Evolutionary conservation across 2,329 filamentous ascomycete species (phyloP).

Genomic region (Stagonosporopsis rhizophila): DNA sequence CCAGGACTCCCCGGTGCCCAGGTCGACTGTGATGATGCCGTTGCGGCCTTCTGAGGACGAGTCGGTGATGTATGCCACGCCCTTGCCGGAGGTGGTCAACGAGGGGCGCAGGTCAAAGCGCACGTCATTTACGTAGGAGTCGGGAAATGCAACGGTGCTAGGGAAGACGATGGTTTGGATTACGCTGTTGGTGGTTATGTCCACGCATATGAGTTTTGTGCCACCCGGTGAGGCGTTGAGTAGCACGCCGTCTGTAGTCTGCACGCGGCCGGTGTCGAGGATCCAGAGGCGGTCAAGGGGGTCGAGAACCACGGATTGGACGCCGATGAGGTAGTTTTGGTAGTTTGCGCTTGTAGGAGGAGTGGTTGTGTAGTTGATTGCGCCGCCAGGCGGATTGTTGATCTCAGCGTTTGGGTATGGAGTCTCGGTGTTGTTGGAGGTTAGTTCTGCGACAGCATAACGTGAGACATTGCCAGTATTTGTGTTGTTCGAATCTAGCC

Average conservation of each 20-base stretch:
- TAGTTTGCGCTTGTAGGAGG: conserved; percentile 57
- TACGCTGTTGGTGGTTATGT: conserved; percentile 55
- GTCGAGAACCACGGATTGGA: conserved; percentile 62
- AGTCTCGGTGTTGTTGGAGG: conserved; percentile 52
- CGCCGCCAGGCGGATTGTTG: conserved; percentile 59
- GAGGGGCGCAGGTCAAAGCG: conserved; percentile 59
- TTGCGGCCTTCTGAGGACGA: conserved; percentile 56
- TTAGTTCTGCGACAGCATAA: conserved; percentile 59
- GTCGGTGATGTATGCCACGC: conserved; percentile 63
- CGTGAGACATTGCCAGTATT: conserved; percentile 51
- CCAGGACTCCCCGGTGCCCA: conserved; percentile 58
- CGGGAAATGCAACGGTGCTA: conserved; percentile 54
- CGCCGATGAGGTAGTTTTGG: conserved; percentile 58
- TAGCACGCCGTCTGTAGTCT: conserved; percentile 53
- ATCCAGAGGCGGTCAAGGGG: conserved; percentile 60
- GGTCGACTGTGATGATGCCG: conserved; percentile 59
- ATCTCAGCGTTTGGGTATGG: conserved; percentile 54
- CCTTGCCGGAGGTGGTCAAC: conserved; percentile 52
- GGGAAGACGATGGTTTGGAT: conserved; percentile 62
- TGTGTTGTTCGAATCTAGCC: conserved; percentile 58
- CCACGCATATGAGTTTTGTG: conserved; percentile 59
- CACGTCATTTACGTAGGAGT: conserved; percentile 62
- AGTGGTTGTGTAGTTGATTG: conserved; percentile 59
- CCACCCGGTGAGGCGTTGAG: conserved; percentile 56
- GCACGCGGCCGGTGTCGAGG: conserved; percentile 59